Evolutionary conservation across 805 yeast species (phyloP).

Genomic region (Crinitomyces ghanaensis): DNA sequence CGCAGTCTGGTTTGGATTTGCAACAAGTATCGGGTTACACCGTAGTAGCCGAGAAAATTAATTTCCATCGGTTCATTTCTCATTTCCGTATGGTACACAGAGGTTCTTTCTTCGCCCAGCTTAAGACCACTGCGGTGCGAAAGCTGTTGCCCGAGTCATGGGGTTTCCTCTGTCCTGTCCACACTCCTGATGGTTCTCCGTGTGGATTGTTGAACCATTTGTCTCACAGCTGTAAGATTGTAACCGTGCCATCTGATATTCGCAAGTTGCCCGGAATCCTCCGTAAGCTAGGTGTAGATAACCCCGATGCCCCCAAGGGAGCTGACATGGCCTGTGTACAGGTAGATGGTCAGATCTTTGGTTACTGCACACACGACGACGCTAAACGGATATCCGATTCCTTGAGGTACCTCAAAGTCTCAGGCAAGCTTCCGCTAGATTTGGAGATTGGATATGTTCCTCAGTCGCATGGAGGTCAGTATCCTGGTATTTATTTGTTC

Average conservation of each 20-base stretch:
- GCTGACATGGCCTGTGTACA: slow-evolving; percentile 84
- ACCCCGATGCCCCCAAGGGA: slow-evolving; percentile 76
- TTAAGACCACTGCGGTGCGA: slow-evolving; percentile 95
- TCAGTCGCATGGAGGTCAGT: slow-evolving; percentile 91
- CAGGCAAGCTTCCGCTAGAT: slow-evolving; percentile 76
- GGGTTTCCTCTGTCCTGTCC: slow-evolving; percentile 99
- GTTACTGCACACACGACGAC: slow-evolving; percentile 88
- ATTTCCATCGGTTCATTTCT: slow-evolving; percentile 92
- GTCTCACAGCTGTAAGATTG: slow-evolving; percentile 85
- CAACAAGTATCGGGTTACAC: slow-evolving; percentile 98
- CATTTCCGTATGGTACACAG: slow-evolving; percentile 99
- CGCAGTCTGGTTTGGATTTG: slow-evolving; percentile 93
- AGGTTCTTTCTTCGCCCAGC: slow-evolving; percentile 97
- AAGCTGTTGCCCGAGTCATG: slow-evolving; percentile 94
- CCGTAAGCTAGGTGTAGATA: slow-evolving; percentile 57
- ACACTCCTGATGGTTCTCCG: slow-evolving; percentile 99
- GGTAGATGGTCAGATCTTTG: slow-evolving; percentile 82
- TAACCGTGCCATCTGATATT: slow-evolving; percentile 68
- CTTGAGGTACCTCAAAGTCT: slow-evolving; percentile 84
- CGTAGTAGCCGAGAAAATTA: slow-evolving; percentile 96
- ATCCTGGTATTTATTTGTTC: slow-evolving; percentile 87
- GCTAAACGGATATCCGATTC: slow-evolving; percentile 83
- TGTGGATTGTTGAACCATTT: slow-evolving; percentile 96
- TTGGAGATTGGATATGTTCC: slow-evolving; percentile 94
- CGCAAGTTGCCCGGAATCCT: slow-evolving; percentile 56